phyloP scores from a whole-genome alignment of 164 flowering plant genomes.

The Dillenia suffruticosa region DNA sequence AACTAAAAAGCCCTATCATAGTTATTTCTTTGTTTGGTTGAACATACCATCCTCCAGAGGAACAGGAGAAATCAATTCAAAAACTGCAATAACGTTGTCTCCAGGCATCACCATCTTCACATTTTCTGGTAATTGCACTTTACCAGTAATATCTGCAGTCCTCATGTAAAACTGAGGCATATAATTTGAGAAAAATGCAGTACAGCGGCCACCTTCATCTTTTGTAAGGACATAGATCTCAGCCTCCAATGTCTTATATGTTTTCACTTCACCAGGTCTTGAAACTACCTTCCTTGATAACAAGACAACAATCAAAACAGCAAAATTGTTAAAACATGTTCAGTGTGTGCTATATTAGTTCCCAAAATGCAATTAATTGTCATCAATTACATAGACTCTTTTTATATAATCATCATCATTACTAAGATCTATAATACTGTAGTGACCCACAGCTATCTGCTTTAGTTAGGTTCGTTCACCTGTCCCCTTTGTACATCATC shows the following conservation, averaged over 20 bases:
- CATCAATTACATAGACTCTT: no score
- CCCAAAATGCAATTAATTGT: no score
- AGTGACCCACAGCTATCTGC: no score
- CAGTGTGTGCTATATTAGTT: no score
- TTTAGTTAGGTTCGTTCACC: constrained; percentile 30
- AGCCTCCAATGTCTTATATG: constrained; percentile 86
- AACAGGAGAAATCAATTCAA: constrained; percentile 78
- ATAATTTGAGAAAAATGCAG: constrained; percentile 90
- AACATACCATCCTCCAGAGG: constrained; percentile 83
- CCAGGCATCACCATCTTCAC: constrained; percentile 99
- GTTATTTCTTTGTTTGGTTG: neutral
- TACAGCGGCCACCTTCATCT: constrained; percentile 99
- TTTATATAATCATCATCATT: no score
- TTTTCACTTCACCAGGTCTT: constrained; percentile 72
- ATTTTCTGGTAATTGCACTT: constrained; percentile 82
- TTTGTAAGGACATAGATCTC: constrained; percentile 93
- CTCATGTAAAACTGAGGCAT: constrained; percentile 95
- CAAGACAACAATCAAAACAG: no score
- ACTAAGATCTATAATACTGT: no score
- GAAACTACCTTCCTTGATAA: constrained; percentile 61
- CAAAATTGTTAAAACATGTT: no score
- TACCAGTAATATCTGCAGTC: constrained; percentile 94
- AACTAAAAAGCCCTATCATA: no score
- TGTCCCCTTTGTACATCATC: constrained; percentile 88
- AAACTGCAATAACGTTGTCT: constrained; percentile 88